These are phyloP conservation scores for Globisporangium recalcitrans DNA, from an alignment of 352 stramenopile species.

Conservation along the genomic window DNA sequence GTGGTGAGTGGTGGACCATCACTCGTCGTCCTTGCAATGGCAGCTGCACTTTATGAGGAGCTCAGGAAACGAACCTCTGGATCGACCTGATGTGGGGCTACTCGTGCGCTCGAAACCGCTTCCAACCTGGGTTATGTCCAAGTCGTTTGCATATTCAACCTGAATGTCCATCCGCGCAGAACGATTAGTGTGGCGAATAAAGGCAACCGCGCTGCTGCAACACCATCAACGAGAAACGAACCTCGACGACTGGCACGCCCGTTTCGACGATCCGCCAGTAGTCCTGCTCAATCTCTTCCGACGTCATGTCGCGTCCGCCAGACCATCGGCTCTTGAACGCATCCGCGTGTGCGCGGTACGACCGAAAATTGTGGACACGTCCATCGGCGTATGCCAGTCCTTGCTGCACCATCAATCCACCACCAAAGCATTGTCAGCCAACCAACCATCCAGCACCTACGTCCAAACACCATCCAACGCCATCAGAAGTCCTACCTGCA, in stretches of 20 bases:
- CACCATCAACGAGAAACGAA: too few species aligned
- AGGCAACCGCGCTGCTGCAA: too few species aligned
- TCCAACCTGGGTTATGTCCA: constrained; percentile 75
- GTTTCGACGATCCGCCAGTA: constrained; percentile 88
- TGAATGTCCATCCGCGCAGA: too few species aligned
- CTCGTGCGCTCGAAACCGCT: constrained; percentile 65
- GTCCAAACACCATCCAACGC: too few species aligned
- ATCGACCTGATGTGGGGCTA: constrained; percentile 12
- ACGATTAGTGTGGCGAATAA: too few species aligned
- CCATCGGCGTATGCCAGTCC: constrained; percentile 62
- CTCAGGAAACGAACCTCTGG: not conserved
- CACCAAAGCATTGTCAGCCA: not conserved
- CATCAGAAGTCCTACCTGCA: constrained; percentile 40
- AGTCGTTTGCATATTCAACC: constrained; percentile 89
- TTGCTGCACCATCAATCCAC: constrained; percentile 30
- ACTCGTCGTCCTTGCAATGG: not conserved
- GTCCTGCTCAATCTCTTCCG: constrained; percentile 75
- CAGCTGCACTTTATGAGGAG: not conserved
- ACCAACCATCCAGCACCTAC: too few species aligned
- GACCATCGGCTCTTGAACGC: constrained; percentile 60
- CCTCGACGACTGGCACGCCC: constrained; percentile 29
- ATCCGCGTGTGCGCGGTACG: constrained; percentile 54
- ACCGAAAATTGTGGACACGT: constrained; percentile 33
- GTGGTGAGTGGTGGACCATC: not conserved
- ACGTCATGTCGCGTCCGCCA: constrained; percentile 30